These are phyloP conservation scores for Termitomyces sp. DNA, from an alignment of 768 basidiomycete genomes.

Conservation along the genomic window DNA sequence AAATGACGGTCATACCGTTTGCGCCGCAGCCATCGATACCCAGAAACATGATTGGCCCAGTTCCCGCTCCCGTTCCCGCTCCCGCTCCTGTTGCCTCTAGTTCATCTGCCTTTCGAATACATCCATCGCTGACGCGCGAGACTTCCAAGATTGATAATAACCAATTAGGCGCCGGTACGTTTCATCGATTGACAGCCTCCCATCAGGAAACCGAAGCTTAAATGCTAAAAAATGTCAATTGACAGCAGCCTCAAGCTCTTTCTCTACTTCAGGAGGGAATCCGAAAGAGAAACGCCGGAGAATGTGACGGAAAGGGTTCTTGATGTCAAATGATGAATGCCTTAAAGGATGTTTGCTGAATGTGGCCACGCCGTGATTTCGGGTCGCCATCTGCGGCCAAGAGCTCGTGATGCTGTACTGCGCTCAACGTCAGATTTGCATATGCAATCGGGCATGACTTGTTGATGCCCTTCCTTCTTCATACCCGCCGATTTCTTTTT, in stretches of 20 bases:
- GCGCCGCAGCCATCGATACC: background rate
- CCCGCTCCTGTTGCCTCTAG: background rate
- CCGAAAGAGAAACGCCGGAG: background rate
- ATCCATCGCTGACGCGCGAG: background rate
- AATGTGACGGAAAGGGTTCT: background rate
- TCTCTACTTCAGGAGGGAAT: background rate
- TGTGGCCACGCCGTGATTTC: too few species aligned
- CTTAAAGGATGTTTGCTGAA: background rate
- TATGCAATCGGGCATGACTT: background rate
- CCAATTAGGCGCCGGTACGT: background rate
- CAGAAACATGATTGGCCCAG: background rate
- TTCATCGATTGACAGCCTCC: background rate
- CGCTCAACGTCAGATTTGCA: background rate
- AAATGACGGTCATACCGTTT: background rate
- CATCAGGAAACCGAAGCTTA: background rate
- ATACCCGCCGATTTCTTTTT: too few species aligned
- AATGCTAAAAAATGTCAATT: background rate
- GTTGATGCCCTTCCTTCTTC: too few species aligned
- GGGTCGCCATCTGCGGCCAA: background rate
- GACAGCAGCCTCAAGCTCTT: background rate
- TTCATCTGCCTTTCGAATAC: background rate
- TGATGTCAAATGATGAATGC: background rate
- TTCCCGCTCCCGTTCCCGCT: too few species aligned
- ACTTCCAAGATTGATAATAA: background rate
- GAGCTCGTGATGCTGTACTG: background rate